These are phyloP conservation scores for Thraustotheca clavata DNA, from an alignment of 352 stramenopile genomes.

Conservation along the genomic window DNA sequence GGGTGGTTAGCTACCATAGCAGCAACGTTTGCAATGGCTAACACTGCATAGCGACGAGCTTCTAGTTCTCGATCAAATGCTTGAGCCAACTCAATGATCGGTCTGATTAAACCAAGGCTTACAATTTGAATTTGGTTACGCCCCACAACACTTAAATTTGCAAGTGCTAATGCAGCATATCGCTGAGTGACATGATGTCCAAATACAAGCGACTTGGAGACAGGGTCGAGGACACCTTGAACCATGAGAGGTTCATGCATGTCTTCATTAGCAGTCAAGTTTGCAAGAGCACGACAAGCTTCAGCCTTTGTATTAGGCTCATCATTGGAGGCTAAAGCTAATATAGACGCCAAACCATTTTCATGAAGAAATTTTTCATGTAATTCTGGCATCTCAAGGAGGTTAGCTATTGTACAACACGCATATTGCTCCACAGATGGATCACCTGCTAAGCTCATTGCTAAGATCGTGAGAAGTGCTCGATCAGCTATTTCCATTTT, in stretches of 20 bases:
- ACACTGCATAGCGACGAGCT: constrained; percentile 87
- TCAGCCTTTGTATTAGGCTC: constrained; percentile 89
- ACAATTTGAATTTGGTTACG: constrained; percentile 94
- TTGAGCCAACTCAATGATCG: constrained; percentile 81
- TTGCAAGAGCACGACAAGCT: constrained; percentile 88
- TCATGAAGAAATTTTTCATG: constrained; percentile 93
- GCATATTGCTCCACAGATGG: constrained; percentile 86
- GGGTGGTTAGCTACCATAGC: constrained; percentile 93
- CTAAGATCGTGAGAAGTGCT: constrained; percentile 92
- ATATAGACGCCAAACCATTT: constrained; percentile 86
- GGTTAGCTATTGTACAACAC: constrained; percentile 91
- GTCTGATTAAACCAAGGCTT: constrained; percentile 87
- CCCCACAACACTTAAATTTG: constrained; percentile 91
- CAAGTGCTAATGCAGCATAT: constrained; percentile 88
- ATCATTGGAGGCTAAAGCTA: constrained; percentile 84
- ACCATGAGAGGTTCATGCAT: constrained; percentile 88
- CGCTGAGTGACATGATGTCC: constrained; percentile 90
- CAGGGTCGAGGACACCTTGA: constrained; percentile 84
- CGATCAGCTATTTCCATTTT: constrained; percentile 93
- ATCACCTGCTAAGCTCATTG: constrained; percentile 89
- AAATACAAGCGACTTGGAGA: constrained; percentile 84
- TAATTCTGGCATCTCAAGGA: constrained; percentile 92
- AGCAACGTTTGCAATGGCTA: constrained; percentile 93
- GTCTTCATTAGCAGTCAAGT: constrained; percentile 92
- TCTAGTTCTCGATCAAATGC: constrained; percentile 89